Evolutionary conservation across 2,329 filamentous ascomycete species (phyloP).

Genomic region (Exophiala phaeomuriformis): DNA sequence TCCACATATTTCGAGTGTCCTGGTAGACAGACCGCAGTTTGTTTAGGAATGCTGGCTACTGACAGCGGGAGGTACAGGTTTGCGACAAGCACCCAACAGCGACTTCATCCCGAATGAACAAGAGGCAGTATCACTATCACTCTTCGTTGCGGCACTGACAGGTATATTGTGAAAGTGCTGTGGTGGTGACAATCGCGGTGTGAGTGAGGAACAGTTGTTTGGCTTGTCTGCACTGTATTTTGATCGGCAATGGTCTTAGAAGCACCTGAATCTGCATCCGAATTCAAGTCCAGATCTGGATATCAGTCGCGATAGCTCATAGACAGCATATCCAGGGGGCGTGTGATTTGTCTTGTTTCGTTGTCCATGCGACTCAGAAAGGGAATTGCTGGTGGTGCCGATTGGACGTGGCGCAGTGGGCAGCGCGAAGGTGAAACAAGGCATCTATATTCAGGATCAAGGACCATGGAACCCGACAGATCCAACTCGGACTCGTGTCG

Average conservation of each 20-base stretch:
- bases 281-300: too few species aligned
- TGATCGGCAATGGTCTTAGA: too few species aligned
- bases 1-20: slow-evolving; percentile 15
- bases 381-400: slow-evolving; percentile 6
- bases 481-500: too few species aligned
- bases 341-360: slow-evolving; percentile 1
- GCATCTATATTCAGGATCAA: background rate
- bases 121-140: too few species aligned
- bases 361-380: slow-evolving; percentile 17
- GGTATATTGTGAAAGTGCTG: too few species aligned
- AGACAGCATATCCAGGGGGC: background rate
- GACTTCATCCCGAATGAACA: background rate
- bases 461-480: slow-evolving; percentile 3
- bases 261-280: too few species aligned
- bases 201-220: too few species aligned
- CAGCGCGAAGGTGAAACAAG: slow-evolving; percentile 22
- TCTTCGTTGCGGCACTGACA: too few species aligned
- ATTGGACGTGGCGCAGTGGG: slow-evolving; percentile 14
- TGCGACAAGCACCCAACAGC: slow-evolving; percentile 2
- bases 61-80: background rate
- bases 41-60: slow-evolving; percentile 2
- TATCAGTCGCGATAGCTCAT: background rate
- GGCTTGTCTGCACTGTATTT: too few species aligned
- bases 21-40: background rate
- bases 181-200: too few species aligned